Conservation (phyloP, 75 land plant species). For the Cunninghamia lanceolata region DNA sequence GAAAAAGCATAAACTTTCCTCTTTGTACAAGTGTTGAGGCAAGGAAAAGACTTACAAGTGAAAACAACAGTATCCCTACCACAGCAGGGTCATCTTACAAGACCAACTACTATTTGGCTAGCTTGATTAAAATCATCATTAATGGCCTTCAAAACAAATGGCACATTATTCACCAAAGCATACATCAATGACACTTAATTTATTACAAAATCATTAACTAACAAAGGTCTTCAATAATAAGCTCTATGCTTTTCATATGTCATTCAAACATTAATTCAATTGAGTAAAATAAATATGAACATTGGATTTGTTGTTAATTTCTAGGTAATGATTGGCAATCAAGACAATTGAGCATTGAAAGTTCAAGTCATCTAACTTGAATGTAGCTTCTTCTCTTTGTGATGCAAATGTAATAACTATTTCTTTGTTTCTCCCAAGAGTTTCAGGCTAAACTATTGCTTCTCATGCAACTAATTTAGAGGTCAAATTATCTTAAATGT, state of each 20-base stretch:
- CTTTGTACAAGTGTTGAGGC: too few species aligned
- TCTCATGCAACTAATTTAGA: background rate
- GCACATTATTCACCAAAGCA: background rate
- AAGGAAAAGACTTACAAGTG: too few species aligned
- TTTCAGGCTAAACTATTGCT: background rate
- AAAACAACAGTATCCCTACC: too few species aligned
- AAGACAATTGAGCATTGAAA: background rate
- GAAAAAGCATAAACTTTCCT: too few species aligned
- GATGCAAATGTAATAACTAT: background rate
- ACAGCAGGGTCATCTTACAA: too few species aligned
- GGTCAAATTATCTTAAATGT: background rate
- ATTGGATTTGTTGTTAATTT: background rate
- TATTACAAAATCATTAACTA: background rate
- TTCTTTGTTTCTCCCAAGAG: background rate
- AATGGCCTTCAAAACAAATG: constrained; percentile 59
- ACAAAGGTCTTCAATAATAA: background rate
- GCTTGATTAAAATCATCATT: constrained; percentile 98
- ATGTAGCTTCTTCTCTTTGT: background rate
- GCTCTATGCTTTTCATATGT: background rate
- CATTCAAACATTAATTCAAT: background rate
- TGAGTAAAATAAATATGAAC: background rate
- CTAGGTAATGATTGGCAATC: background rate
- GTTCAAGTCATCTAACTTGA: background rate
- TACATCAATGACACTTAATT: background rate
- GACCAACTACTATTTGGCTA: constrained; percentile 93